Conservation (phyloP, 345 rosid species). For the Citrus medica region DNA sequence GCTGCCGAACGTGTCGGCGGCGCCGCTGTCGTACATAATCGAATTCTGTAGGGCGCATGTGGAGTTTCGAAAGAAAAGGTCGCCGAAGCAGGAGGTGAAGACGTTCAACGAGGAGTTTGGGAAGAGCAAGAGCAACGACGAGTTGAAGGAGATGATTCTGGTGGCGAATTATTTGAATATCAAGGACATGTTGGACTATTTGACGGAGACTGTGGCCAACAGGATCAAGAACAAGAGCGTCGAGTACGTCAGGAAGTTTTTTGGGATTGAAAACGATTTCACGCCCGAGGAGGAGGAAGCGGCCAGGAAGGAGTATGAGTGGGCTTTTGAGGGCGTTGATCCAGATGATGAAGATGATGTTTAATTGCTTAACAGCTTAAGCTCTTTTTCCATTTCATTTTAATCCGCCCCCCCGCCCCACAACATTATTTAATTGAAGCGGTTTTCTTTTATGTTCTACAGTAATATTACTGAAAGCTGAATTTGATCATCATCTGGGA, state of each 20-base stretch:
- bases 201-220: conserved; percentile 24
- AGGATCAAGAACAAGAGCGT: conserved; percentile 43
- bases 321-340: conserved; percentile 35
- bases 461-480: too few relatives aligned
- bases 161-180: conserved; percentile 38
- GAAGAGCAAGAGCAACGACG: conserved; percentile 5
- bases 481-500: too few relatives aligned
- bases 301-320: conserved; percentile 15
- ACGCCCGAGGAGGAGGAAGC: conserved; percentile 36
- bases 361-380: too few relatives aligned
- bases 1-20: conserved; percentile 26
- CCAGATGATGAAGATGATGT: too few relatives aligned
- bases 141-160: conserved; percentile 25
- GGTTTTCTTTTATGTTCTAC: too few relatives aligned
- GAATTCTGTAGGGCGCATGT: conserved; percentile 24
- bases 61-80: background rate
- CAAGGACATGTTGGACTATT: conserved; percentile 24
- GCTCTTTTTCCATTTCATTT: too few relatives aligned
- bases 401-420: too few relatives aligned
- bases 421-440: too few relatives aligned
- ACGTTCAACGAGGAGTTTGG: conserved; percentile 11
- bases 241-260: conserved; percentile 31
- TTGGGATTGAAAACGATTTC: conserved; percentile 36
- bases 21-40: conserved; percentile 17
- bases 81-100: conserved; percentile 5